Percentiles rank a stretch among this genome's conserved stretches.
phyloP scores from a whole-genome alignment of 1,139 yeast genomes.

The Kodamaea anthophila region DNA sequence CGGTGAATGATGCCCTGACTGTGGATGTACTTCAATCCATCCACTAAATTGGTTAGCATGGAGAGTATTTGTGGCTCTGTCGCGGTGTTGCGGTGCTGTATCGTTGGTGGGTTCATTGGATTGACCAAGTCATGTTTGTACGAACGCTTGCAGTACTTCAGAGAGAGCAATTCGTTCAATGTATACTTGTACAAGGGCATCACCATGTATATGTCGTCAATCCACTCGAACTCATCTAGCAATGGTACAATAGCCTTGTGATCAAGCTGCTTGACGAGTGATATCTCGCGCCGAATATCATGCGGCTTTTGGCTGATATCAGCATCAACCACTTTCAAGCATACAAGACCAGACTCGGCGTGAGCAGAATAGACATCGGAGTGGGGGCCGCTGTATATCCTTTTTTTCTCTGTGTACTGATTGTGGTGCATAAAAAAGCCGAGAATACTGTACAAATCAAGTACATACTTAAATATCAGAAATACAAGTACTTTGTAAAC shows the following conservation, averaged over 20 bases:
- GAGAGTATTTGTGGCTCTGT: slow-evolving; percentile 5
- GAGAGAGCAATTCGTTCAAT: slow-evolving; percentile 20
- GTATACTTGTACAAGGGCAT: slow-evolving; percentile 27
- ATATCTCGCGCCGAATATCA: slow-evolving; percentile 28
- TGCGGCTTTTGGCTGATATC: slow-evolving; percentile 37
- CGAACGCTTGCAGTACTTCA: slow-evolving; percentile 12
- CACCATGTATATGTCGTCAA: slow-evolving; percentile 33
- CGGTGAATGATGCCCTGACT: slow-evolving; percentile 69
- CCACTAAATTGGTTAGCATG: slow-evolving; percentile 38
- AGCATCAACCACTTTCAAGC: slow-evolving; percentile 35
- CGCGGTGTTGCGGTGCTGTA: slow-evolving; percentile 6
- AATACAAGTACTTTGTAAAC: too few relatives aligned
- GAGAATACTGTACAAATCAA: too few relatives aligned
- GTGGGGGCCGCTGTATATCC: slow-evolving; percentile 31
- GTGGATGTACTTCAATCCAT: slow-evolving; percentile 51
- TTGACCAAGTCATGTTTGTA: slow-evolving; percentile 19
- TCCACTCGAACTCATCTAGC: slow-evolving; percentile 17
- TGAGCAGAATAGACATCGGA: slow-evolving; percentile 29
- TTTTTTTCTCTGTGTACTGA: slow-evolving; percentile 16
- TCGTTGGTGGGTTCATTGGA: slow-evolving; percentile 14
- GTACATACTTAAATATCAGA: too few relatives aligned
- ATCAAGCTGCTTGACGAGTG: slow-evolving; percentile 18
- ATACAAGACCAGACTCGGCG: slow-evolving; percentile 17
- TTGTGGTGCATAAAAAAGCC: too few relatives aligned
- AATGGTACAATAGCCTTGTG: slow-evolving; percentile 21